Percentiles rank a stretch among this genome's conserved stretches.
These are phyloP conservation scores for Claviceps africana DNA, from an alignment of 2,329 filamentous ascomycete genomes.

Conservation along the genomic window DNA sequence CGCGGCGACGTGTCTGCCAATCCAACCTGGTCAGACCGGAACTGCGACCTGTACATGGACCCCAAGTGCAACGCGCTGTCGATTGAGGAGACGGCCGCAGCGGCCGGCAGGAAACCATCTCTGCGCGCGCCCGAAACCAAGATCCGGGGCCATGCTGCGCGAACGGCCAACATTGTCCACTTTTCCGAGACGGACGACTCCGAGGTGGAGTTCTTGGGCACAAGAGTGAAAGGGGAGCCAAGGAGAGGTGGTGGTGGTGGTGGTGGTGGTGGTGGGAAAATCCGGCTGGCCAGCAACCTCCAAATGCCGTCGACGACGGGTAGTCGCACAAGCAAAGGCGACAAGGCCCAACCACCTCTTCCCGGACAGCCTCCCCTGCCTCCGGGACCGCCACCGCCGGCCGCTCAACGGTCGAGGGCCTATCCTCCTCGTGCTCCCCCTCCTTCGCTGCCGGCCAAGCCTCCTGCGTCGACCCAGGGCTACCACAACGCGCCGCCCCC, in stretches of 20 bases:
- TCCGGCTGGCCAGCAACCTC: conserved; percentile 27
- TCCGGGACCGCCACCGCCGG: conserved; percentile 22
- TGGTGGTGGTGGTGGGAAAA: conserved; percentile 23
- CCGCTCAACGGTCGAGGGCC: conserved; percentile 12
- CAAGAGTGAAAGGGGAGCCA: conserved; percentile 18
- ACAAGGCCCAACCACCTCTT: conserved; percentile 6
- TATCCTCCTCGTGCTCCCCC: conserved; percentile 14
- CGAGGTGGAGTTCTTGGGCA: conserved; percentile 28
- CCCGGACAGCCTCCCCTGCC: conserved; percentile 23
- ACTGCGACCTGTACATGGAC: conserved; percentile 36
- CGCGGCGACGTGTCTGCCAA: conserved; percentile 13
- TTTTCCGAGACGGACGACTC: conserved; percentile 35
- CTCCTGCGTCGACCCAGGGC: conserved; percentile 13
- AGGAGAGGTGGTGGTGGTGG: conserved; percentile 3
- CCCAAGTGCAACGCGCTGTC: conserved; percentile 24
- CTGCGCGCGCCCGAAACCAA: conserved; percentile 16
- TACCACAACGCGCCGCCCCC: conserved; percentile 15
- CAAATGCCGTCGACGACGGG: conserved; percentile 19
- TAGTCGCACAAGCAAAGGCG: conserved; percentile 8
- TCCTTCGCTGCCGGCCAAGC: conserved; percentile 17
- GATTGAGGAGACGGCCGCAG: conserved; percentile 20
- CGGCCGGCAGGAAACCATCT: conserved; percentile 12
- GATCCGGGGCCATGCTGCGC: conserved; percentile 20
- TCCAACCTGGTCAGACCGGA: conserved; percentile 39
- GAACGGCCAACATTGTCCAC: conserved; percentile 23